Conservation (phyloP, 2,329 filamentous ascomycete genomes). For the Aspergillus pseudoterreus region DNA sequence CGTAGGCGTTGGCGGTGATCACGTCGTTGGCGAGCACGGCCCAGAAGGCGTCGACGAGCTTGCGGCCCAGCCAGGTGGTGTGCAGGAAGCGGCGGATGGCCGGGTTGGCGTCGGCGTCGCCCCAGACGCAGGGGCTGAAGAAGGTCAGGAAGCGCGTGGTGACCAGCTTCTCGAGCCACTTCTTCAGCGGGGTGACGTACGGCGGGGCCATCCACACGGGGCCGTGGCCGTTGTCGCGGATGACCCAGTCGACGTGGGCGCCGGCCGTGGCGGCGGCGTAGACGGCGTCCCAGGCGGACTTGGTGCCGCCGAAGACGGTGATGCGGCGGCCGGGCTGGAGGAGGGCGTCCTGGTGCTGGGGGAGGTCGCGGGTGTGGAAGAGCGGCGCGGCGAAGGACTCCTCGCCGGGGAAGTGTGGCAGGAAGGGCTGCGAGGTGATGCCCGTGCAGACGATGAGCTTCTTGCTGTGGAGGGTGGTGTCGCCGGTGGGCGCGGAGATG, state of each 20-base stretch:
- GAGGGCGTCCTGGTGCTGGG: slow-evolving; percentile 29
- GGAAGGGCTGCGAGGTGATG: slow-evolving; percentile 54
- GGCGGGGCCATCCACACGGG: slow-evolving; percentile 41
- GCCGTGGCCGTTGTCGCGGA: slow-evolving; percentile 40
- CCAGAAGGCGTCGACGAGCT: slow-evolving; percentile 53
- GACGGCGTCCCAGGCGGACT: slow-evolving; percentile 62
- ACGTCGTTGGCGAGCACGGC: slow-evolving; percentile 47
- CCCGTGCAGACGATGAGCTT: slow-evolving; percentile 63
- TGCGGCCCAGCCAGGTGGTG: slow-evolving; percentile 49
- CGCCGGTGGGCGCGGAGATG: slow-evolving; percentile 19
- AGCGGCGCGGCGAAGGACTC: slow-evolving; percentile 51
- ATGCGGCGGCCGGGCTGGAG: slow-evolving; percentile 30
- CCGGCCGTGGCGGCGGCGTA: slow-evolving; percentile 55
- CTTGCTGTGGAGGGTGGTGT: slow-evolving; percentile 23
- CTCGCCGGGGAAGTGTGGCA: slow-evolving; percentile 51
- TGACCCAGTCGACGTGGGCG: slow-evolving; percentile 45
- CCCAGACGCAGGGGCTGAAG: slow-evolving; percentile 74
- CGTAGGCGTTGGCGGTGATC: slow-evolving; percentile 44
- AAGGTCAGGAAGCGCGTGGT: slow-evolving; percentile 66
- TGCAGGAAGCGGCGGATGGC: slow-evolving; percentile 48
- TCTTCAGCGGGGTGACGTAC: slow-evolving; percentile 65
- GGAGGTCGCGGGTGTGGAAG: slow-evolving; percentile 58
- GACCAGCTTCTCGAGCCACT: slow-evolving; percentile 65
- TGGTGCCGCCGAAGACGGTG: slow-evolving; percentile 57
- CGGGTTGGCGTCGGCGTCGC: slow-evolving; percentile 56